These are phyloP conservation scores for Pelargonium fulgidum DNA, from an alignment of 441 rosid genomes.

Conservation along the genomic window DNA sequence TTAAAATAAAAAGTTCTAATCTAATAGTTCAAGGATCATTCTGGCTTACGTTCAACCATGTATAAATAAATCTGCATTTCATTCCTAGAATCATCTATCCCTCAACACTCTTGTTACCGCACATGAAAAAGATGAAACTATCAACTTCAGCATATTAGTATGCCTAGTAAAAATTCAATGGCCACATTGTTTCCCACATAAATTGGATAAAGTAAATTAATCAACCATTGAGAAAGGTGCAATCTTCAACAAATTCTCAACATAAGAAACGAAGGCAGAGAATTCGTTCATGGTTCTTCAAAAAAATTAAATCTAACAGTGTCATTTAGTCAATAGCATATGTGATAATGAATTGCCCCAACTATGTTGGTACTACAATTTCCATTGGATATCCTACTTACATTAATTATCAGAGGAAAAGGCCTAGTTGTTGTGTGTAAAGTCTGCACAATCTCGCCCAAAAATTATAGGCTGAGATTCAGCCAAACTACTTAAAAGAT, in stretches of 20 bases:
- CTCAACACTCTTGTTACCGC: slow-evolving; percentile 6
- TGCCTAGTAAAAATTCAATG: slow-evolving; percentile 1
- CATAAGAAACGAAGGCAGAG: not conserved
- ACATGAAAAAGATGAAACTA: slow-evolving; percentile 11
- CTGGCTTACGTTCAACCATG: slow-evolving; percentile 1
- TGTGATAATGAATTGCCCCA: not conserved
- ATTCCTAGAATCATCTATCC: slow-evolving; percentile 7
- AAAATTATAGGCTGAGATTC: no score
- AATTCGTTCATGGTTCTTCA: not conserved
- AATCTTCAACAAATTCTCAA: slow-evolving; percentile 1
- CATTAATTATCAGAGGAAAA: not conserved
- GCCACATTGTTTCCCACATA: not conserved
- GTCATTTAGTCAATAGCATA: not conserved
- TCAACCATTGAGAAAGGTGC: slow-evolving; percentile 5
- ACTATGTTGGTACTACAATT: not conserved
- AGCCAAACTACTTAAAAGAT: no score
- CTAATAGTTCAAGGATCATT: not conserved
- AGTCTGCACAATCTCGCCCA: no score
- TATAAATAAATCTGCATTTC: not conserved
- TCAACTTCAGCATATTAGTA: not conserved
- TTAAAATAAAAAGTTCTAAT: not conserved
- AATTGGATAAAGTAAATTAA: not conserved
- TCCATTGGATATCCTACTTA: not conserved
- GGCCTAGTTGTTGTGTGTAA: no score
- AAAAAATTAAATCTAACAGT: not conserved